These are phyloP conservation scores for Pittosporum tobira DNA, from an alignment of 129 eudicot genomes.

Conservation along the genomic window DNA sequence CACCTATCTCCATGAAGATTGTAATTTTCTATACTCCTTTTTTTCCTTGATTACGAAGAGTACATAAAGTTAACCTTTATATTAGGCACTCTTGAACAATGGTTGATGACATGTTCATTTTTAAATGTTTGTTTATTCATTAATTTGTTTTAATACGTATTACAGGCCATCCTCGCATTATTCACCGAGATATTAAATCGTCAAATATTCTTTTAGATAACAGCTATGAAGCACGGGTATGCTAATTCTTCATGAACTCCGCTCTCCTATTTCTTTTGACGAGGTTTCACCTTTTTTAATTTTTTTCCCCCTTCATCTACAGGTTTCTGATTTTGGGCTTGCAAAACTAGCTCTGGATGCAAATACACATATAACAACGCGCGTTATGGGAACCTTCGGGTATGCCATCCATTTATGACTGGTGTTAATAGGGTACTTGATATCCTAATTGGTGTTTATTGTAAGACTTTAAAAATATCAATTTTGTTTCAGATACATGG, in stretches of 20 bases:
- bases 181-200: conserved; percentile 95
- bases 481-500: conserved; percentile 65
- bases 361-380: conserved; percentile 81
- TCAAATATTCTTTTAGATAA: conserved; percentile 79
- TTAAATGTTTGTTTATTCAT: neutral
- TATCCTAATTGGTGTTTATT: neutral
- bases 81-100: neutral
- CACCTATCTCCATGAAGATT: conserved; percentile 90
- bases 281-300: conserved; percentile 8
- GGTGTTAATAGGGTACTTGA: no score
- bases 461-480: neutral
- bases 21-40: conserved; percentile 27
- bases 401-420: conserved; percentile 16
- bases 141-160: conserved; percentile 5
- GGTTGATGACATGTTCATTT: neutral
- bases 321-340: conserved; percentile 98
- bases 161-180: conserved; percentile 85
- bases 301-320: conserved; percentile 6
- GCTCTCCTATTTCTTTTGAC: neutral
- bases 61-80: neutral
- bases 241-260: conserved; percentile 5
- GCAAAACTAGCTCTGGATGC: conserved; percentile 73
- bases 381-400: conserved; percentile 98
- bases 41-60: neutral
- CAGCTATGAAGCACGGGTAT: conserved; percentile 85